Evolutionary conservation across 176 grass and related monocot genomes (phyloP).

Genomic region (Canna indica): DNA sequence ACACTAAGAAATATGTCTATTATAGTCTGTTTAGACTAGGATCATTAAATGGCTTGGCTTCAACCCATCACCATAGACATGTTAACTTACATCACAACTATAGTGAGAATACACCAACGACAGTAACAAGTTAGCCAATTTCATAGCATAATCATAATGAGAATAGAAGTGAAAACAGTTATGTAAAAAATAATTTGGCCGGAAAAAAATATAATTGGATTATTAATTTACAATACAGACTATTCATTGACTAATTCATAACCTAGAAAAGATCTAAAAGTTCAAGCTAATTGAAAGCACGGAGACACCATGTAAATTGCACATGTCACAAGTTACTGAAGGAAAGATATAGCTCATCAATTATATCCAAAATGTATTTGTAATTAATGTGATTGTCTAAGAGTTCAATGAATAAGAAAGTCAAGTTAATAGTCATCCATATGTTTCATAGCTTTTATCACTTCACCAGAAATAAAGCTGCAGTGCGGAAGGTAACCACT

Average conservation of each 20-base stretch:
- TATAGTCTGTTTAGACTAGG: neutral
- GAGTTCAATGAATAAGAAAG: neutral
- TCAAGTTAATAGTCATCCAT: neutral
- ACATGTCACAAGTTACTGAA: neutral
- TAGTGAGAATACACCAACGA: too few species aligned
- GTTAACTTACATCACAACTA: too few species aligned
- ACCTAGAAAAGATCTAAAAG: neutral
- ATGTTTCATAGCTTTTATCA: neutral
- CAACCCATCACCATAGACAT: too few species aligned
- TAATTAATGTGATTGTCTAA: neutral
- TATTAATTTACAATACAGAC: neutral
- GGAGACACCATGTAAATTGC: neutral
- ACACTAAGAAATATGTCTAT: too few species aligned
- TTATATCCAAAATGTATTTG: neutral
- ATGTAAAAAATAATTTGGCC: neutral
- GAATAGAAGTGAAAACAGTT: too few species aligned
- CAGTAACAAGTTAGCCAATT: too few species aligned
- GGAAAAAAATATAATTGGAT: too few species aligned
- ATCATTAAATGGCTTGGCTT: too few species aligned
- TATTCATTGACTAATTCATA: neutral
- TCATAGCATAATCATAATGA: too few species aligned
- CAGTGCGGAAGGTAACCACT: conserved; percentile 29
- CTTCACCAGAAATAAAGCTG: neutral
- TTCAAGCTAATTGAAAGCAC: neutral
- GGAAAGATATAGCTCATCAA: neutral